A percentile compares a stretch with the other conserved stretches of the same genome.
These are phyloP conservation scores for Ascochyta rabiei DNA, from an alignment of 2,329 filamentous ascomycete species.

Conservation along the genomic window DNA sequence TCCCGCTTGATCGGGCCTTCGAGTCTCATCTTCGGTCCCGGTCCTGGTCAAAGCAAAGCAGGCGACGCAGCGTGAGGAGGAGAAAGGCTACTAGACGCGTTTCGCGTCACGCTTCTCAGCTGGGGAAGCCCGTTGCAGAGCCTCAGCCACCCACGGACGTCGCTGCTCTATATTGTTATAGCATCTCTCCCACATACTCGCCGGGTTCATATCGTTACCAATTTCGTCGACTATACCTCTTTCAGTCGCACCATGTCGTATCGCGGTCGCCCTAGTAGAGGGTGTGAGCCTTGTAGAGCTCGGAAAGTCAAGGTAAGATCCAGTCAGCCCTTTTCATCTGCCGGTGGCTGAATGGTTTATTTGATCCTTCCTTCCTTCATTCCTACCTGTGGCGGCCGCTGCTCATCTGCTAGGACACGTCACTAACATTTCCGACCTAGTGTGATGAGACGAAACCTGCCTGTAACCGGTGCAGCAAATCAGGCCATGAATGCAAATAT, in stretches of 20 bases:
- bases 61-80: not conserved
- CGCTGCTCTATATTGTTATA: not conserved
- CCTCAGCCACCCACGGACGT: not conserved
- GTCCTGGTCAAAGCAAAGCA: not conserved
- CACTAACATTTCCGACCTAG: conserved; percentile 18
- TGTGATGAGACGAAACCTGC: conserved; percentile 42
- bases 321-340: not conserved
- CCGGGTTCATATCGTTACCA: not conserved
- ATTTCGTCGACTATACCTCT: not conserved
- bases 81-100: not conserved
- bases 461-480: conserved; percentile 40
- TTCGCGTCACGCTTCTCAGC: not conserved
- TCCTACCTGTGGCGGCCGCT: not conserved
- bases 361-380: not conserved
- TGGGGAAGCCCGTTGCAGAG: not conserved
- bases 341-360: not conserved
- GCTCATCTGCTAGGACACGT: not conserved
- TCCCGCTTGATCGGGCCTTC: not conserved
- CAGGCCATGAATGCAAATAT: conserved; percentile 39
- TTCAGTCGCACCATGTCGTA: conserved; percentile 36
- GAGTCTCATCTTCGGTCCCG: not conserved
- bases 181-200: not conserved
- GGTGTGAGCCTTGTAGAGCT: conserved; percentile 42
- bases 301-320: conserved; percentile 43
- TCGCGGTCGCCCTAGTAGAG: conserved; percentile 45